Evolutionary conservation across 2,329 filamentous ascomycete genomes (phyloP), one percentile per base, ranked within the genome.

Genomic region (Seiridium cupressi): DNA sequence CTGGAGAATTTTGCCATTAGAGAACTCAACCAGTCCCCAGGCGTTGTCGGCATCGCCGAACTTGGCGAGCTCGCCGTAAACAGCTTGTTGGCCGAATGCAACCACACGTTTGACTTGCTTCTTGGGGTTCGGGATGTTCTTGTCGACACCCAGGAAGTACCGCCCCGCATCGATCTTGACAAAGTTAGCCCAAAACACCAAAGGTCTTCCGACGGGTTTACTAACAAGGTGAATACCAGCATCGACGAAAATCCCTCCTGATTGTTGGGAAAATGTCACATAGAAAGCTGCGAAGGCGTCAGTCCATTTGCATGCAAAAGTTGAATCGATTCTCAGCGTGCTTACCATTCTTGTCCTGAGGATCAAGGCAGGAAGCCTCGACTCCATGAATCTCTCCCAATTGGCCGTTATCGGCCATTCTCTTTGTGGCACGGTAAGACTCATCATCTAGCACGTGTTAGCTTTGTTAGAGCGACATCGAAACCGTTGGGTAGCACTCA

Each of bases 51-150:
- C 53, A 31, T 55, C 53, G 53, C 53, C 53, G 8, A 55, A 55
- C 38, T 55, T 55, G 38, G 53, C 53, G 8, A 55, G 53, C 3
- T 55, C 53, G 38, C 53, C 38, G 31, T 55, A 55, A 26, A 55
- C 42, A 2, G 53, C 53, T 35, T 55, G 53, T 55, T 55, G 53
- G 7, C 53, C 53, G 10, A 55, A 55, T 36, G 53, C 53, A 31
- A 55, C 18, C 3, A 55, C 53, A 35, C 53, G 53, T 35, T 55
- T 55, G 53, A 55, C 38, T 55, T 55, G 53, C 53, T 55, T 55
- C 53, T 55, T 55, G 53, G 53, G 5, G 38, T 55, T 55, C 34
- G 53, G 53, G 36, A 55, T 55, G 10, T 55, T 55, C 10, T 55
- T 55, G 26, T 55, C 53, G 34, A 55, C 53, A 38, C 44, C 53